Evolutionary conservation across 345 rosid species (phyloP), one percentile per base, ranked within the genome.

Genomic region (Garcia nutans): DNA sequence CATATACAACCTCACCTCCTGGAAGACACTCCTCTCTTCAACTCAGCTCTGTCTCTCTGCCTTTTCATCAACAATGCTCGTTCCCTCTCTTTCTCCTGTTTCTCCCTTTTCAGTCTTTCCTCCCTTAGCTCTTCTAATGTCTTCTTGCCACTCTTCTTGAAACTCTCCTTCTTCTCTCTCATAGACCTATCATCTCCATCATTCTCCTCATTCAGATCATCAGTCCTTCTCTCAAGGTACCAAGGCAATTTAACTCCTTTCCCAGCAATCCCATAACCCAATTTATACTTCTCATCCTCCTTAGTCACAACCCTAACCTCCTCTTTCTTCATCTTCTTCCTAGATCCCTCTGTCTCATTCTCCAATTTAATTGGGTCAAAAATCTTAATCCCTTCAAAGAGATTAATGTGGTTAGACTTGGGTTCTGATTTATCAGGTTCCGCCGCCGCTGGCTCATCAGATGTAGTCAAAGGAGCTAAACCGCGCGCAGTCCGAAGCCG

Each of bases 241-340:
- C 98, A 96, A 0, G 97, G 97, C 88, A 87, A 77, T 79, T 91
- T 96, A 59, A 91, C 96, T 52, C 99, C 98, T 82, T 91, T 96
- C 64, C 99, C 98, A 3, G 96, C 98, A 80, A 95, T 31, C 15
- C 98, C 98, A 76, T 93, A 90, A 1, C 99, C 97, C 72, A 96
- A 82, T 68, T 92, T 85, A 80, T 91, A 93, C 85, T 87, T 91
- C 83, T 96, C 98, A 71, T 96, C 97, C 79, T 93, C 99, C 0
- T 92, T 88, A 0, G 85, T 89, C 45, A 93, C 87, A 10, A 84
- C 82, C 81, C 79, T 86, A 1, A 65, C 88, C 72, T 93, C 98
- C 80, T 96, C 93, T 83, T 87, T 91, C 90, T 84, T 93, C 93
- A 85, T 82, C 84, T 87, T 89, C 77, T 71, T 89, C 79, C 85